Percentiles rank a stretch among this genome's conserved stretches.
phyloP scores from a whole-genome alignment of 2,329 filamentous ascomycete genomes.

The Claviceps spartinae region DNA sequence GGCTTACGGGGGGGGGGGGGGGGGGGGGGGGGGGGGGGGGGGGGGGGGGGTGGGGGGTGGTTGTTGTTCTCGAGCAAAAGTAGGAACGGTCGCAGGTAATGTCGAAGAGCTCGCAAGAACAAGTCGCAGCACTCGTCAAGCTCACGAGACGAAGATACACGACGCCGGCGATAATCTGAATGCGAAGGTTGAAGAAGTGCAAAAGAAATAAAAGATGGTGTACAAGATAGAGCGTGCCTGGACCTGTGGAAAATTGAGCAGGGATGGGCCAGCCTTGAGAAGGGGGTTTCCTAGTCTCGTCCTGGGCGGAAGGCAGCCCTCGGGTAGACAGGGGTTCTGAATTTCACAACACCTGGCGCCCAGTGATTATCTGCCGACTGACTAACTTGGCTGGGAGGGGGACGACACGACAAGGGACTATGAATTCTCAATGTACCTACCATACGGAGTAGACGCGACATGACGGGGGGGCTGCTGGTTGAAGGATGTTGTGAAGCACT shows the following conservation, averaged over 20 bases:
- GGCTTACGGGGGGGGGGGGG: background rate
- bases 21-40: no score
- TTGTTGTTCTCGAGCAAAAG: background rate
- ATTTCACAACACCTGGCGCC: background rate
- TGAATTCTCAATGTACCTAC: no score
- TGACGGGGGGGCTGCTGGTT: no score
- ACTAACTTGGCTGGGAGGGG: no score
- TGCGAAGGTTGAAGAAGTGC: conserved; percentile 1
- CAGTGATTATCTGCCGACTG: background rate
- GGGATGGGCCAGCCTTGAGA: conserved; percentile 5
- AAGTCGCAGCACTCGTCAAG: background rate
- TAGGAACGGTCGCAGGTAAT: background rate
- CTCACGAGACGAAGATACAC: background rate
- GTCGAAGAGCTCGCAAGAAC: background rate
- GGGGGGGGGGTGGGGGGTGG: no score
- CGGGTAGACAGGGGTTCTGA: conserved; percentile 2
- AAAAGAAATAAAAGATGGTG: conserved; percentile 5
- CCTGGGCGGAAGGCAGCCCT: background rate
- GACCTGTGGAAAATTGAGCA: conserved; percentile 4
- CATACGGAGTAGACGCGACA: no score
- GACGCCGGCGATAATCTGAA: background rate
- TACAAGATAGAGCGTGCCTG: background rate
- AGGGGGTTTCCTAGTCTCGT: conserved; percentile 1
- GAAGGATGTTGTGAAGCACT: background rate
- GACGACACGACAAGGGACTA: background rate